Evolutionary conservation across 208 protist species (phyloP).

Genomic region (Leishmania guyanensis): DNA sequence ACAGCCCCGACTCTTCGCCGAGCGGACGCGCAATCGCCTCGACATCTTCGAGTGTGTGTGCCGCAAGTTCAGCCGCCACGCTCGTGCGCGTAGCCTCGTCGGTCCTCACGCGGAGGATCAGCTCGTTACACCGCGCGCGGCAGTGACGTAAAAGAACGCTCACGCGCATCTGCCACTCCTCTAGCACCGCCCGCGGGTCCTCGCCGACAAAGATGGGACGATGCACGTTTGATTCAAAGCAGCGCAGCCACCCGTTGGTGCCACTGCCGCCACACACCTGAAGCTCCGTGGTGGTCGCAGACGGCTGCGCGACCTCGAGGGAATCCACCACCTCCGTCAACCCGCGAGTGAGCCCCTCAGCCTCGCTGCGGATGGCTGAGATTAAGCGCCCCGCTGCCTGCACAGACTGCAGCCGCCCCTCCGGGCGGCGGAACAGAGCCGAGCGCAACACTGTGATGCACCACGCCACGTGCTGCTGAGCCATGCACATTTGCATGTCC

Average conservation of each 20-base stretch:
- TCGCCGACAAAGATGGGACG: constrained; percentile 41
- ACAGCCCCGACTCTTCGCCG: constrained; percentile 40
- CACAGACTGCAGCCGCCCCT: constrained; percentile 37
- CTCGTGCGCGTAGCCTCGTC: constrained; percentile 38
- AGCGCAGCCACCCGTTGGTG: constrained; percentile 70
- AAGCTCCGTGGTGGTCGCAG: constrained; percentile 15
- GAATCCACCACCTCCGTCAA: constrained; percentile 55
- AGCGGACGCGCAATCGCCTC: constrained; percentile 59
- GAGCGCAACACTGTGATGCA: constrained; percentile 57
- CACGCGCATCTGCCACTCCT: constrained; percentile 86
- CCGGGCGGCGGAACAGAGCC: constrained; percentile 56
- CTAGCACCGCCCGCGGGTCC: constrained; percentile 51
- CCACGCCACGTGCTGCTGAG: constrained; percentile 49
- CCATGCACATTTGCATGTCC: constrained; percentile 52
- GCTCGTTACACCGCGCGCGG: constrained; percentile 43
- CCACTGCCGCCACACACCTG: constrained; percentile 65
- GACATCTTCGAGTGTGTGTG: constrained; percentile 35
- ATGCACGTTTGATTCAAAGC: constrained; percentile 51
- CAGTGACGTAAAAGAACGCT: constrained; percentile 78
- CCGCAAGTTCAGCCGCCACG: constrained; percentile 36
- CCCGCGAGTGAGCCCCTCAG: constrained; percentile 53
- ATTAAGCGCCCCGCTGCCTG: constrained; percentile 41
- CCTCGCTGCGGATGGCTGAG: constrained; percentile 41
- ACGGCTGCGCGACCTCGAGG: constrained; percentile 47
- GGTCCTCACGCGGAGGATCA: constrained; percentile 30